These are phyloP conservation scores for Aspergillus brasiliensis DNA, from an alignment of 2,329 filamentous ascomycete species.

Conservation along the genomic window DNA sequence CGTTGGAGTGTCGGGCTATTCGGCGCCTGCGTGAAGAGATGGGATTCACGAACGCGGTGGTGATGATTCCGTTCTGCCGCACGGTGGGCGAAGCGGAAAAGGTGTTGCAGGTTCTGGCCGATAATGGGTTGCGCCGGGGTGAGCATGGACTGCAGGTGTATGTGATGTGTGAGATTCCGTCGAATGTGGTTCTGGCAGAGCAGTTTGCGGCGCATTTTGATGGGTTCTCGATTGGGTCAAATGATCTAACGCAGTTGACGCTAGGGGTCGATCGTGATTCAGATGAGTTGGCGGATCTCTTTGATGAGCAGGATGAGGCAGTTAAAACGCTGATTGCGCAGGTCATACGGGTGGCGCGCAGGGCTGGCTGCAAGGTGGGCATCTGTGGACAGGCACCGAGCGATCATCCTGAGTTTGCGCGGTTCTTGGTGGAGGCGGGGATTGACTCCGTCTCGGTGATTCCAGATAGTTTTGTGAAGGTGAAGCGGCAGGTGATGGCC, in stretches of 20 bases:
- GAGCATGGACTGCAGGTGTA: neutral
- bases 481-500: slow-evolving; percentile 27
- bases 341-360: slow-evolving; percentile 34
- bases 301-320: slow-evolving; percentile 44
- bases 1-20: slow-evolving; percentile 43
- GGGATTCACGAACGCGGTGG: slow-evolving; percentile 41
- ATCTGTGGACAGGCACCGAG: slow-evolving; percentile 46
- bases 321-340: slow-evolving; percentile 44
- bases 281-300: slow-evolving; percentile 38
- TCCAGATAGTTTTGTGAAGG: slow-evolving; percentile 43
- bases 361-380: slow-evolving; percentile 40
- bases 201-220: slow-evolving; percentile 43
- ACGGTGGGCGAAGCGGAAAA: slow-evolving; percentile 39
- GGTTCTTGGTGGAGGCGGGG: slow-evolving; percentile 38
- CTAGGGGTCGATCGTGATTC: slow-evolving; percentile 46
- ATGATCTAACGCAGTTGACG: slow-evolving; percentile 45
- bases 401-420: slow-evolving; percentile 43
- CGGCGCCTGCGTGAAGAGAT: slow-evolving; percentile 42
- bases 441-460: slow-evolving; percentile 46
- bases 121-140: too few species aligned
- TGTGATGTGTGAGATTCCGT: neutral
- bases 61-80: slow-evolving; percentile 46
- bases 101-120: slow-evolving; percentile 25
- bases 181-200: slow-evolving; percentile 42
- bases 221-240: slow-evolving; percentile 47